Evolutionary conservation across 164 flowering plant species (phyloP), one percentile per base, ranked within the genome.

Genomic region (Litsea cubeba): DNA sequence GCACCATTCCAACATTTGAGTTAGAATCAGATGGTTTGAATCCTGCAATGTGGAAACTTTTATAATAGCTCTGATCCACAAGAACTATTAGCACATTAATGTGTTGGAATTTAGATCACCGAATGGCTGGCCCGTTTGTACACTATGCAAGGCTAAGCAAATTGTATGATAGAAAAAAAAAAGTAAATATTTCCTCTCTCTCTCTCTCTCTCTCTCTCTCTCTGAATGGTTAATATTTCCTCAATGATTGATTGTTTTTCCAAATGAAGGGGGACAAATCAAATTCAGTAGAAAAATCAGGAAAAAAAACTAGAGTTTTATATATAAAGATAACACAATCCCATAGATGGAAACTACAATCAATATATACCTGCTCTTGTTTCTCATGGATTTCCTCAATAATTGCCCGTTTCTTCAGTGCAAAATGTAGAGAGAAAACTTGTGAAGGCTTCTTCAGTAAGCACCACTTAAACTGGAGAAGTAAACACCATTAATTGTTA

Each of bases 321-420:
- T n/a, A n/a, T 11, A 64, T 64, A 12, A 24, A 26, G 30, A 28
- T 26, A 25, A 71, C 10, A 22, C 10, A 17, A 23, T 51, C 11
- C 63, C 51, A 57, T 51, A 71, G 20, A 69, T 22, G 51, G 25
- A 49, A 23, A 18, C 50, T 12, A 66, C 17, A 73, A 65, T 67
- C 17, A 10, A 23, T 12, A 70, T 79, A 71, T 32, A 95, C 98
- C 97, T 94, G 98, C 76, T 90, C 98, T 75, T 96, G 99, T 81
- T 92, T 96, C 85, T 94, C 99, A 20, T 91, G 91, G 76, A 96
- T 84, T 84, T 96, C 99, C 84, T 94, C 97, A 71, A 96, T 79
- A 79, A 96, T 72, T 35, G 86, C 90, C 1, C 98, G 97, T 77
- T 86, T 96, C 87, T 96, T 96, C 86, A 96, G 79, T 50, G 91